phyloP scores from a whole-genome alignment of 148 eudicot genomes.

The Pouteria glomerata region DNA sequence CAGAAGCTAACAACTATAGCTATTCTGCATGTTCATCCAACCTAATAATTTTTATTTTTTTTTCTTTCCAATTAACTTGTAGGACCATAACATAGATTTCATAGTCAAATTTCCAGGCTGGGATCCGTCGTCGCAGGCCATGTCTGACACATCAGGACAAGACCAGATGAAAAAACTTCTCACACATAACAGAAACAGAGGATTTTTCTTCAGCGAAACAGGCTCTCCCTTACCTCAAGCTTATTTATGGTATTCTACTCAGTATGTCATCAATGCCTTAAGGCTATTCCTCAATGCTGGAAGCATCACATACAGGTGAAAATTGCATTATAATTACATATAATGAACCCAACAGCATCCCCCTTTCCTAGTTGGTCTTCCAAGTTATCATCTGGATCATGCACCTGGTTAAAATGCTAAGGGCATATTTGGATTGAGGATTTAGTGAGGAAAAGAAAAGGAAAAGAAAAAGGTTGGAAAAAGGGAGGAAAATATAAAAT shows the following conservation, averaged over 20 bases:
- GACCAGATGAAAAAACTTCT: conserved; percentile 21
- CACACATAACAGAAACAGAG: conserved; percentile 24
- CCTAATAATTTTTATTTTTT: background rate
- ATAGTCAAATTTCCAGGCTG: conserved; percentile 93
- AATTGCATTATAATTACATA: background rate
- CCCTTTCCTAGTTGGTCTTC: background rate
- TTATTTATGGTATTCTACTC: conserved; percentile 82
- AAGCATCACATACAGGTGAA: conserved; percentile 83
- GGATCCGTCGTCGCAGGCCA: conserved; percentile 48
- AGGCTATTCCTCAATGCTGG: conserved; percentile 74
- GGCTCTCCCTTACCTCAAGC: conserved; percentile 53
- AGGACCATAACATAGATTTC: conserved; percentile 93
- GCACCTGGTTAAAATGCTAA: background rate
- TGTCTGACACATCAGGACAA: conserved; percentile 18
- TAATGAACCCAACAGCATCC: background rate
- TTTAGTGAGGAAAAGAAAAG: no score
- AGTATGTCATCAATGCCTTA: conserved; percentile 58
- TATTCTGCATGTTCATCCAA: background rate
- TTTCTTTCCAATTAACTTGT: conserved; percentile 9
- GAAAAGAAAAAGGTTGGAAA: no score
- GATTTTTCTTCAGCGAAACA: conserved; percentile 53
- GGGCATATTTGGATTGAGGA: no score
- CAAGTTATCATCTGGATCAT: conserved; percentile 3
- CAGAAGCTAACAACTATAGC: background rate
- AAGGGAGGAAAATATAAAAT: no score